Evolutionary conservation across 2,329 filamentous ascomycete genomes (phyloP).

Genomic region (Mycogone perniciosa): DNA sequence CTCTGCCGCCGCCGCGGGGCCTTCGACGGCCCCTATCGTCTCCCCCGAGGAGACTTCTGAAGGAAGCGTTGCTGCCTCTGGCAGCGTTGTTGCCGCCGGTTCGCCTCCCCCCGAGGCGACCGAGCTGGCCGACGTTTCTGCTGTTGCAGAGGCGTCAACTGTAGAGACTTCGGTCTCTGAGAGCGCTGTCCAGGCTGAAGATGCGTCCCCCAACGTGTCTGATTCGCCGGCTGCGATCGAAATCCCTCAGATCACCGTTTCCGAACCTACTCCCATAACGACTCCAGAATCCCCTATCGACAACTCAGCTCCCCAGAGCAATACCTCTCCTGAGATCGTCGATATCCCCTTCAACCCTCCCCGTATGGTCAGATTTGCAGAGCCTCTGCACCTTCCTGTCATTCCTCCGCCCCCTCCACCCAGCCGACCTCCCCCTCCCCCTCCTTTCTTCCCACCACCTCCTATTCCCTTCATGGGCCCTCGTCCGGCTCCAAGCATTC

Average conservation of each 20-base stretch:
- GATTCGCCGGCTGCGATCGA: background rate
- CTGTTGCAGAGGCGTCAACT: background rate
- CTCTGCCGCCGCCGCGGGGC: background rate
- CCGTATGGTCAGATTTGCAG: background rate
- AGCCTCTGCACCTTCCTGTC: background rate
- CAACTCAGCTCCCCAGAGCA: background rate
- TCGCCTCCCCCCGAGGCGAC: background rate
- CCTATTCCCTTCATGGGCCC: too few relatives aligned
- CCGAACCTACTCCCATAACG: background rate
- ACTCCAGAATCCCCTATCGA: background rate
- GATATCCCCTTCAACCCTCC: background rate
- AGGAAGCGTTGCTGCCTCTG: background rate
- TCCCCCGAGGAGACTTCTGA: background rate
- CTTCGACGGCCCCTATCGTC: background rate
- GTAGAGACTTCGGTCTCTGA: background rate
- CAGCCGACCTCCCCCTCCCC: too few relatives aligned
- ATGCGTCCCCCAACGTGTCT: background rate
- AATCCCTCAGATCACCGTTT: background rate
- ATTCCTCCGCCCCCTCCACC: background rate
- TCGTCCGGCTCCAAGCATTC: too few relatives aligned
- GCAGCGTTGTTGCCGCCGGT: background rate
- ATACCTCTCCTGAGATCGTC: background rate
- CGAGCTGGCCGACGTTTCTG: background rate
- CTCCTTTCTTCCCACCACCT: too few relatives aligned
- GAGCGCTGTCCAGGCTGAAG: background rate